Evolutionary conservation across 176 grass and related monocot species (phyloP), one percentile per base, ranked within the genome.

Genomic region (Zea luxurians): DNA sequence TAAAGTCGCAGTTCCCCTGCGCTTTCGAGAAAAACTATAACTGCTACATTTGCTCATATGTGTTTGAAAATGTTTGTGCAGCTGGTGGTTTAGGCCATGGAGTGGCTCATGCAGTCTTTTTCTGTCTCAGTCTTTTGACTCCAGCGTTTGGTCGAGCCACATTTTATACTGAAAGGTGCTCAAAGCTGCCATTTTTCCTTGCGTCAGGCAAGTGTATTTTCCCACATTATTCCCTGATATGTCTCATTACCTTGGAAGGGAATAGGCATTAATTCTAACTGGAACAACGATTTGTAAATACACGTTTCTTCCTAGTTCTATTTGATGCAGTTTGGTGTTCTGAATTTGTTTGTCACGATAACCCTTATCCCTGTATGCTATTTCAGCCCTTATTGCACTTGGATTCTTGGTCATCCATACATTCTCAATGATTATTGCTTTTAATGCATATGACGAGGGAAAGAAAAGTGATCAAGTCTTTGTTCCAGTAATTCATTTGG

Each of bases 71-170:
- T 90, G 40, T 76, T 85, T 45, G 61, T 72, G 83, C 87, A 99
- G 96, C 96, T 82, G 92, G 96, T 84, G 92, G 96, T 85, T 92
- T 99, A 83, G 96, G 96, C 45, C 96, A 99, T 90, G 96, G 92
- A 52, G 35, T 93, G 48, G 88, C 86, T 70, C 96, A 99, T 75
- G 96, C 92, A 27, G 83, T 95, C 9, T 99, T 99, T 85, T 99
- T 99, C 85, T 95, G 92, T 57, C 75, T 99, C 38, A 95, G 92
- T 74, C 92, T 99, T 68, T 86, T 99, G 68, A 99, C 96, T 70
- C 90, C 96, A 67, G 83, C 92, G 68, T 99, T 99, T 83, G 92
- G 96, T 48, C 86, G 48, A 61, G 96, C 92, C 68, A 99, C 96
- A 34, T 99, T 90, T 92, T 92, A 89, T 95, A 83, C 88, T 15